Conservation (phyloP, 2,329 filamentous ascomycete species). For the Parascedosporium putredinis region DNA sequence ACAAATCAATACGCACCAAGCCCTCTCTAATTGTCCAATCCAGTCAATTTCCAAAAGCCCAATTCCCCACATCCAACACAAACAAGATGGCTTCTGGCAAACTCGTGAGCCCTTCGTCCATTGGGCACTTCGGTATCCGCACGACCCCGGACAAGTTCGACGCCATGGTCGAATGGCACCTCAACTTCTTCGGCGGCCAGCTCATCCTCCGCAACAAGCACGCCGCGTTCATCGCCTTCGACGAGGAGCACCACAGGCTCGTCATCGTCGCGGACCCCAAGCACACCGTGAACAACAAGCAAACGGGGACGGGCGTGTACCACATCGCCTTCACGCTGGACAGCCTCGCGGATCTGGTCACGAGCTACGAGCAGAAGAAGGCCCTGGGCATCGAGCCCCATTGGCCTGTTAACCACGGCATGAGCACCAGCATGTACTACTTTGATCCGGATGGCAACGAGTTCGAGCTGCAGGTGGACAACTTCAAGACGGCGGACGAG, state of each 20-base stretch:
- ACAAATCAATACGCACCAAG: no score
- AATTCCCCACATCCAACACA: no score
- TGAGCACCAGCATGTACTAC: slow-evolving; percentile 37
- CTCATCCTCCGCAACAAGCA: slow-evolving; percentile 16
- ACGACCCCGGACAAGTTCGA: background rate
- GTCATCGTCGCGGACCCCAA: slow-evolving; percentile 24
- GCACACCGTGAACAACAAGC: slow-evolving; percentile 13
- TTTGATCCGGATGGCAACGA: slow-evolving; percentile 36
- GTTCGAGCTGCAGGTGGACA: slow-evolving; percentile 36
- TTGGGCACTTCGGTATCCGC: background rate
- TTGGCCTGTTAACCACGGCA: slow-evolving; percentile 37
- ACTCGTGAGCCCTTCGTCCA: background rate
- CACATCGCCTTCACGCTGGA: slow-evolving; percentile 32
- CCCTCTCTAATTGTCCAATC: no score
- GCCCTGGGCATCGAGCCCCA: slow-evolving; percentile 24
- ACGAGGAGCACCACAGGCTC: slow-evolving; percentile 37
- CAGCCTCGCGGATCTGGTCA: slow-evolving; percentile 22
- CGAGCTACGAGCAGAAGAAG: slow-evolving; percentile 26
- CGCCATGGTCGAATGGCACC: slow-evolving; percentile 24
- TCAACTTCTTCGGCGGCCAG: slow-evolving; percentile 23
- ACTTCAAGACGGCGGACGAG: slow-evolving; percentile 26
- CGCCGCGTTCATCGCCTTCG: slow-evolving; percentile 30
- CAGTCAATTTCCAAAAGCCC: background rate
- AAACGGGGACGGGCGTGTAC: slow-evolving; percentile 22
- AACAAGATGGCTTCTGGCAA: background rate